A percentile compares a stretch with the other conserved stretches of the same genome.
phyloP scores from a whole-genome alignment of 2,329 filamentous ascomycete species.

The Biscogniauxia mediterranea region DNA sequence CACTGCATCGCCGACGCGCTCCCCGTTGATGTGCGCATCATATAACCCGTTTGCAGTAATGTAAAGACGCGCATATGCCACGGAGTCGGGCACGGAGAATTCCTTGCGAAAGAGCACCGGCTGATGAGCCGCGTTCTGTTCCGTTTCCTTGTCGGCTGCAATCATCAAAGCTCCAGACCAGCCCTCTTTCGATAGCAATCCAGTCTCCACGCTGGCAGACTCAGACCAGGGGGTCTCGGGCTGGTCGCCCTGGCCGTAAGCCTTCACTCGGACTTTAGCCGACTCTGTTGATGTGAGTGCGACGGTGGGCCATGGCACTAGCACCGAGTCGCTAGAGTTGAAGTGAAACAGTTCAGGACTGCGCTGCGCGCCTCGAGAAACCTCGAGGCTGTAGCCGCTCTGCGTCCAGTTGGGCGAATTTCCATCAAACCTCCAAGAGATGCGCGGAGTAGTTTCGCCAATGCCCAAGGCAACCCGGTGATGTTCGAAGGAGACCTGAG shows the following conservation, averaged over 20 bases:
- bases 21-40: slow-evolving; percentile 46
- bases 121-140: slow-evolving; percentile 28
- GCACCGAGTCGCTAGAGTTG: slow-evolving; percentile 38
- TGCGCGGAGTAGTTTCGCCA: slow-evolving; percentile 40
- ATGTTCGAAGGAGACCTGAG: slow-evolving; percentile 42
- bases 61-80: slow-evolving; percentile 43
- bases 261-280: slow-evolving; percentile 35
- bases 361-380: slow-evolving; percentile 25
- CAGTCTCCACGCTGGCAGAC: slow-evolving; percentile 36
- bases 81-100: slow-evolving; percentile 26
- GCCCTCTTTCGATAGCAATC: slow-evolving; percentile 27
- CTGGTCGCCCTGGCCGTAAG: slow-evolving; percentile 27
- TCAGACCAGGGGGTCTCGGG: slow-evolving; percentile 33
- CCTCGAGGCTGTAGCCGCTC: slow-evolving; percentile 42
- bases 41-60: slow-evolving; percentile 47
- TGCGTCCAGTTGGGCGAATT: slow-evolving; percentile 42
- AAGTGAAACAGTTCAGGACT: slow-evolving; percentile 23
- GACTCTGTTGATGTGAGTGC: slow-evolving; percentile 32
- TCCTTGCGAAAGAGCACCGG: slow-evolving; percentile 35
- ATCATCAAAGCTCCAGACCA: slow-evolving; percentile 35
- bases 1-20: slow-evolving; percentile 37
- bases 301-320: slow-evolving; percentile 44
- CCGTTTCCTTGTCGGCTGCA: slow-evolving; percentile 29
- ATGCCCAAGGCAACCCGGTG: slow-evolving; percentile 43
- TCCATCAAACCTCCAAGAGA: slow-evolving; percentile 47